Percentiles rank a stretch among this genome's conserved stretches.
Evolutionary conservation across 192 early-diverging fungal genomes (phyloP).

Genomic region (Coemansia sp.): DNA sequence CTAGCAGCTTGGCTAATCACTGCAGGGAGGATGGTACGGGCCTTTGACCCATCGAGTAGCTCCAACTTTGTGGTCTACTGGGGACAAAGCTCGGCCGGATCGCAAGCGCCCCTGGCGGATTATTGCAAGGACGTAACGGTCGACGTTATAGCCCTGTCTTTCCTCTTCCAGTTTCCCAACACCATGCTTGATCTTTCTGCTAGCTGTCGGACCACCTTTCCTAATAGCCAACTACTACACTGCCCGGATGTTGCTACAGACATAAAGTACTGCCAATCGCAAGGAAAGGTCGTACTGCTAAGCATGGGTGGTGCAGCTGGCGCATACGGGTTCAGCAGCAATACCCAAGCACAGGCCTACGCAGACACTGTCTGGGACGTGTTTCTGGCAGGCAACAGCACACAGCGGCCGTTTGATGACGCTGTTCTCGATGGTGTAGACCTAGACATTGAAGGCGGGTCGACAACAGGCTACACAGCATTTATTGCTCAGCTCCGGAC

Average conservation of each 20-base stretch:
- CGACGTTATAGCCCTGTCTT: conserved; percentile 60
- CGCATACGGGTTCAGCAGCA: conserved; percentile 54
- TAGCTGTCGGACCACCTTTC: conserved; percentile 55
- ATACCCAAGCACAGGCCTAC: conserved; percentile 49
- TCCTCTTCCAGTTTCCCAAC: conserved; percentile 58
- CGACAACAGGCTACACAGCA: conserved; percentile 53
- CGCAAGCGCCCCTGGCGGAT: conserved; percentile 43
- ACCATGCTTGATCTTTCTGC: conserved; percentile 61
- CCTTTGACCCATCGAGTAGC: conserved; percentile 31
- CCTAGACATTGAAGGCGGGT: conserved; percentile 59
- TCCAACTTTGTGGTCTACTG: conserved; percentile 52
- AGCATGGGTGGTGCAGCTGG: conserved; percentile 69
- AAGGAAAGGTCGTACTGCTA: conserved; percentile 61
- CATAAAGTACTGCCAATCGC: conserved; percentile 64
- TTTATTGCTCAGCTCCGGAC: conserved; percentile 50
- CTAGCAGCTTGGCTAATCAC: conserved; percentile 2
- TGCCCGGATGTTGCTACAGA: conserved; percentile 59
- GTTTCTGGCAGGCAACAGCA: conserved; percentile 61
- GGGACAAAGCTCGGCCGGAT: conserved; percentile 51
- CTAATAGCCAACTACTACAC: conserved; percentile 55
- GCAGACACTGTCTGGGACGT: conserved; percentile 60
- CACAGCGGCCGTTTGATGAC: conserved; percentile 59
- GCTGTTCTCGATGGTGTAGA: conserved; percentile 63
- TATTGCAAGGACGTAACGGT: conserved; percentile 64
- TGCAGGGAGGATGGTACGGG: not conserved